phyloP scores from a whole-genome alignment of 2,329 filamentous ascomycete species.

The Talaromyces marneffei region DNA sequence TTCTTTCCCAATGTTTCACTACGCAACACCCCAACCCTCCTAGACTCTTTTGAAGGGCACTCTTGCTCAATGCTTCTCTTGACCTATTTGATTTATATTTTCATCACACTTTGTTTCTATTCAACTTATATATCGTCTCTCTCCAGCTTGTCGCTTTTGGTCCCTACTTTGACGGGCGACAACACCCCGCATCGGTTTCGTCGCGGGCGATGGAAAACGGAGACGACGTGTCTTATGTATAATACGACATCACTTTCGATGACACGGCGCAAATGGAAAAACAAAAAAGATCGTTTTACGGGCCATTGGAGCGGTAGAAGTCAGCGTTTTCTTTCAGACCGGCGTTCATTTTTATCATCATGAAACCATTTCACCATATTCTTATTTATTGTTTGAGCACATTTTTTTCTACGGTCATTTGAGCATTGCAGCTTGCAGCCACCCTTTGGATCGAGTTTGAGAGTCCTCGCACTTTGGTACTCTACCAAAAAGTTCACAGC shows the following conservation, averaged over 20 bases:
- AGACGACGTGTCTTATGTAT: conserved; percentile 15
- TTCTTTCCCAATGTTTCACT: conserved; percentile 5
- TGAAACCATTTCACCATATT: background rate
- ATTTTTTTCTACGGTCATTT: conserved; percentile 10
- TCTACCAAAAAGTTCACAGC: background rate
- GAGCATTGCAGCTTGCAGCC: conserved; percentile 15
- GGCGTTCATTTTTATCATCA: conserved; percentile 15
- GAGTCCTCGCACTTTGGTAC: conserved; percentile 7
- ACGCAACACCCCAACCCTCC: conserved; percentile 11
- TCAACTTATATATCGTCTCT: conserved; percentile 1
- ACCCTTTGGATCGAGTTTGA: conserved; percentile 9
- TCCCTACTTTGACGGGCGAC: background rate
- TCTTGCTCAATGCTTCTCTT: conserved; percentile 9
- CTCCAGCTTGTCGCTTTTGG: conserved; percentile 1
- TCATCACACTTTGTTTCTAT: background rate
- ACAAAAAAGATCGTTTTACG: conserved; percentile 14
- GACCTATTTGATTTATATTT: conserved; percentile 10
- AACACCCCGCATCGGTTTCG: conserved; percentile 10
- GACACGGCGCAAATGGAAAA: conserved; percentile 13
- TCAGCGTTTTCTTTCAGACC: conserved; percentile 7
- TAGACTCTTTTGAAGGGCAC: conserved; percentile 5
- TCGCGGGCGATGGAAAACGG: conserved; percentile 14
- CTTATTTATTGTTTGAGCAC: conserved; percentile 5
- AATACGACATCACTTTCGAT: conserved; percentile 15
- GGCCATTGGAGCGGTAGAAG: conserved; percentile 13